These are phyloP conservation scores for Tagetes patula DNA, from an alignment of 129 eudicot species.

Conservation along the genomic window DNA sequence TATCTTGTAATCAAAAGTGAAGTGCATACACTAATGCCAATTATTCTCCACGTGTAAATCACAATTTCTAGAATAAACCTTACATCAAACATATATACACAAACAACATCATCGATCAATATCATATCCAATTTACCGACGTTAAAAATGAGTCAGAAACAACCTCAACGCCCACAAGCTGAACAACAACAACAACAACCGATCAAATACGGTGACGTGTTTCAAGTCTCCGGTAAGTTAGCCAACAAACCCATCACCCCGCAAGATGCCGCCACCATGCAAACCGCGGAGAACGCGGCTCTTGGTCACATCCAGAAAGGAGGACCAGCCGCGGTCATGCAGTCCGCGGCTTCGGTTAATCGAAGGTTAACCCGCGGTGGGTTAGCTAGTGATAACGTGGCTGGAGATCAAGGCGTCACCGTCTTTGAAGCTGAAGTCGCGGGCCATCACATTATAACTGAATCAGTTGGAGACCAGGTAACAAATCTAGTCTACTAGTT, in stretches of 20 bases:
- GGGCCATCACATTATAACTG: constrained; percentile 41
- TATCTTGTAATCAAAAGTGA: too few relatives aligned
- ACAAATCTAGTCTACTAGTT: too few relatives aligned
- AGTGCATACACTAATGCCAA: too few relatives aligned
- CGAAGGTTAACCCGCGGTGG: constrained; percentile 32
- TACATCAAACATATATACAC: too few relatives aligned
- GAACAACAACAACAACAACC: constrained; percentile 16
- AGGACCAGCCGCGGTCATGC: constrained; percentile 71
- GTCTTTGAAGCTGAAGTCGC: constrained; percentile 40
- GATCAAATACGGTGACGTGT: constrained; percentile 68
- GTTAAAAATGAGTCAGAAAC: constrained; percentile 41
- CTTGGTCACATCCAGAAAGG: constrained; percentile 51
- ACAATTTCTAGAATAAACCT: too few relatives aligned
- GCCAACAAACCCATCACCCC: constrained; percentile 56
- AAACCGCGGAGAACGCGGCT: constrained; percentile 54
- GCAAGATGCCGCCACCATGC: constrained; percentile 66
- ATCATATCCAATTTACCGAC: too few relatives aligned
- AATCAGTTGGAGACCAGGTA: constrained; percentile 58
- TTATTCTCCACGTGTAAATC: too few relatives aligned
- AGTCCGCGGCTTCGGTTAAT: constrained; percentile 56
- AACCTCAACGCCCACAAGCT: constrained; percentile 30
- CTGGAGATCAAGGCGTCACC: constrained; percentile 33
- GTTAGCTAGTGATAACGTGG: constrained; percentile 12
- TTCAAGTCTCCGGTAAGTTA: constrained; percentile 48
- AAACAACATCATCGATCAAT: too few relatives aligned